Evolutionary conservation across 768 basidiomycete genomes (phyloP).

Genomic region (Suillus fuscotomentosus): DNA sequence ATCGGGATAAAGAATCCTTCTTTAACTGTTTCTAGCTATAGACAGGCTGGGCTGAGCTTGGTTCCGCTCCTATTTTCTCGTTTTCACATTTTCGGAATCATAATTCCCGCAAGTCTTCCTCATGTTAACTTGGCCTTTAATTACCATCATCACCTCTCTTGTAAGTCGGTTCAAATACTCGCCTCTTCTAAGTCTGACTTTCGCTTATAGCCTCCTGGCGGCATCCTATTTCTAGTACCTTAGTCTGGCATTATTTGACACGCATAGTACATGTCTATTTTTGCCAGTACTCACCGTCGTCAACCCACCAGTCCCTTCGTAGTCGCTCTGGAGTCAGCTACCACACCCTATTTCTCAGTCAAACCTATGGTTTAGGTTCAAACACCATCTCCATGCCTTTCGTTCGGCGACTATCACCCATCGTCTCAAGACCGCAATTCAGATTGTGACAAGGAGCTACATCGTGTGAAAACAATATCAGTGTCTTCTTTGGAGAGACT

Average conservation of each 20-base stretch:
- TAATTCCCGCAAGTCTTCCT: constrained; percentile 7
- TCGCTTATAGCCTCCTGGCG: not conserved
- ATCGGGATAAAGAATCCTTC: not conserved
- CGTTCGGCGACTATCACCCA: constrained; percentile 87
- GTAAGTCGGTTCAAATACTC: not conserved
- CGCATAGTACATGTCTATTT: constrained; percentile 45
- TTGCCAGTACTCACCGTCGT: constrained; percentile 44
- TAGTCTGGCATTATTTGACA: constrained; percentile 15
- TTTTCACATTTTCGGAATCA: constrained; percentile 6
- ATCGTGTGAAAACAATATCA: constrained; percentile 88
- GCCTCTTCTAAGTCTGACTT: not conserved
- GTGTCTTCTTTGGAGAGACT: constrained; percentile 91
- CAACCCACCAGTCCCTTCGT: constrained; percentile 72
- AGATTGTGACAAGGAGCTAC: constrained; percentile 95
- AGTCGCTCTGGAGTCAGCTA: constrained; percentile 65
- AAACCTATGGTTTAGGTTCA: constrained; percentile 48
- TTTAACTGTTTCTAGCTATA: not conserved
- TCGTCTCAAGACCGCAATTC: constrained; percentile 85
- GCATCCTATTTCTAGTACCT: constrained; percentile 6
- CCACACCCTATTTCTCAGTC: constrained; percentile 47
- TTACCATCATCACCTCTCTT: constrained; percentile 13
- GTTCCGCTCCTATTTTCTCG: constrained; percentile 3
- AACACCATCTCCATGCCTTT: constrained; percentile 91
- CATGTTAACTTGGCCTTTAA: constrained; percentile 16
- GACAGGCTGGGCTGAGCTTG: constrained; percentile 1